Evolutionary conservation across 2,329 filamentous ascomycete genomes (phyloP), one percentile per base, ranked within the genome.

Genomic region (Fusarium devonianum): DNA sequence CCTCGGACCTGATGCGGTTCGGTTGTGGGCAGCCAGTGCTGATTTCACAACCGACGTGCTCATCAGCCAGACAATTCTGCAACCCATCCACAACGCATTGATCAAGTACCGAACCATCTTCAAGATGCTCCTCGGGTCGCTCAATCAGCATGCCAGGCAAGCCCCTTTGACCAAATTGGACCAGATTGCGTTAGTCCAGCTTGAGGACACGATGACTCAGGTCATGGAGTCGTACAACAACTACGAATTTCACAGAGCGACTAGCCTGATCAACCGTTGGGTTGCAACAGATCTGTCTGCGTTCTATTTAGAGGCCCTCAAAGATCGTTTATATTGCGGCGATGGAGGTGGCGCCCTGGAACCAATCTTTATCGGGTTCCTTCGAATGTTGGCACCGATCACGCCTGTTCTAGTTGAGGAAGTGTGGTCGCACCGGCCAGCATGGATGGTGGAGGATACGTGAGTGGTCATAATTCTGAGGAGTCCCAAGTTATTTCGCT

Each of bases 301-400:
- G 0, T 96, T 97, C 71, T 99, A 97, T 70, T 84, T 99, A 48
- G 94, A 99, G 71, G 86, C 89, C 1, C 79, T 92, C 63, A 99
- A 99, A 72, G 94, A 99, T 66, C 81, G 90, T 3, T 78, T 97
- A 1, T 99, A 99, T 75, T 94, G 92, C 34, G 90, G 89, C 21
- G 83, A 86, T 52, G 82, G 83, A 11, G 79, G 82, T 11, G 87
- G 88, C 35, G 77, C 82, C 4, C 73, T 89, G 36, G 80, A 83
- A 58, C 78, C 82, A 19, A 83, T 97, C 44, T 85, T 93, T 53
- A 74, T 83, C 5, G 85, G 90, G 25, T 76, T 97, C 13, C 75
- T 92, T 53, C 82, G 86, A 43, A 90, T 96, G 80, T 78, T 97
- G 21, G 86, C 84, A 3, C 92, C 93, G 2, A 82, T 96, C 45